Percentiles rank a stretch among this genome's conserved stretches.
These are phyloP conservation scores for Alternaria sp. DNA, from an alignment of 2,329 filamentous ascomycete genomes.

Conservation along the genomic window DNA sequence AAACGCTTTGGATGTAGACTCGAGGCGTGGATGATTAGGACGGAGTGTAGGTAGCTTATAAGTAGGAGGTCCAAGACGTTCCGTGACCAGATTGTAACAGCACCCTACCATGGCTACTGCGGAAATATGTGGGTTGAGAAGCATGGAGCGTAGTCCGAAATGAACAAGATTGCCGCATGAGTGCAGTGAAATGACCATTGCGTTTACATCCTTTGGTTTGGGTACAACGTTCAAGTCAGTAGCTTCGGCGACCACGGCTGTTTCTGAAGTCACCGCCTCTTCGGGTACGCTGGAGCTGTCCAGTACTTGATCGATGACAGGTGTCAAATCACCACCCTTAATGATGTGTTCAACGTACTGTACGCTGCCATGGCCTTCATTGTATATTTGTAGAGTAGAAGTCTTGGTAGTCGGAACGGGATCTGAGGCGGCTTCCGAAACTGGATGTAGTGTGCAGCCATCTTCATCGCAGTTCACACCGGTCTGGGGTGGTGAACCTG, in stretches of 20 bases:
- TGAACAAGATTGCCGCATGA: constrained; percentile 98
- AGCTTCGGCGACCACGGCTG: constrained; percentile 27
- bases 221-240: constrained; percentile 36
- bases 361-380: constrained; percentile 71
- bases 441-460: constrained; percentile 1
- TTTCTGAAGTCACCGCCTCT: constrained; percentile 34
- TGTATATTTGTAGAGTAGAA: constrained; percentile 51
- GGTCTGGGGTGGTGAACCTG: constrained; percentile 2
- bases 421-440: background rate
- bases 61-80: constrained; percentile 83
- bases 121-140: constrained; percentile 81
- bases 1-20: constrained; percentile 70
- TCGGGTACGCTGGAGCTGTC: constrained; percentile 45
- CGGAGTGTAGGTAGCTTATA: constrained; percentile 83
- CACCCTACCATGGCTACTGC: constrained; percentile 97
- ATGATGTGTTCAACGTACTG: constrained; percentile 80
- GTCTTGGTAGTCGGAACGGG: constrained; percentile 28
- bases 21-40: constrained; percentile 73
- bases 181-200: constrained; percentile 94
- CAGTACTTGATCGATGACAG: constrained; percentile 69
- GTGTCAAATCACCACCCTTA: constrained; percentile 73
- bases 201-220: constrained; percentile 47
- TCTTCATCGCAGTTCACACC: constrained; percentile 13
- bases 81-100: constrained; percentile 96
- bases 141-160: constrained; percentile 84